Evolutionary conservation across 768 basidiomycete species (phyloP).

Genomic region (Tylopilus cervinicoccineus): DNA sequence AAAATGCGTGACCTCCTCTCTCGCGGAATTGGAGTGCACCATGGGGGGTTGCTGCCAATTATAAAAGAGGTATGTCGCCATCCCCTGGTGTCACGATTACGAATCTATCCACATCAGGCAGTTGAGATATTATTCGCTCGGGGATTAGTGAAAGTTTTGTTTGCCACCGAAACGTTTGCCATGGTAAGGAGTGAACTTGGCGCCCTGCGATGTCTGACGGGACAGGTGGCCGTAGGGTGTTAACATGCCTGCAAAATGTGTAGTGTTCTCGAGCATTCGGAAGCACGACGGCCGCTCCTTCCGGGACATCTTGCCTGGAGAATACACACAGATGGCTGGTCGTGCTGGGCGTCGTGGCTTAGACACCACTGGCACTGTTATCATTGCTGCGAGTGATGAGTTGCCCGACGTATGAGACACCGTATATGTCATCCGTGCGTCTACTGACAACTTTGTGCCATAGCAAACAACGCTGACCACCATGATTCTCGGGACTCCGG

Average conservation of each 20-base stretch:
- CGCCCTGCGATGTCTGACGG: slow-evolving; percentile 9
- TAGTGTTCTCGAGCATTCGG: slow-evolving; percentile 91
- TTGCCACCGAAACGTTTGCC: slow-evolving; percentile 98
- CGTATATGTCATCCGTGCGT: background rate
- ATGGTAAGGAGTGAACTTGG: slow-evolving; percentile 59
- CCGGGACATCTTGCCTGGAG: slow-evolving; percentile 85
- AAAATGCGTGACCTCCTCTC: slow-evolving; percentile 86
- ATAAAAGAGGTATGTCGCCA: slow-evolving; percentile 81
- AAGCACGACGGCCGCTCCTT: slow-evolving; percentile 95
- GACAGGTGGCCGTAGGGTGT: slow-evolving; percentile 63
- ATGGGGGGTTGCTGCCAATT: slow-evolving; percentile 92
- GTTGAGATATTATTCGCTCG: slow-evolving; percentile 96
- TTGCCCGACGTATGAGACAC: slow-evolving; percentile 70
- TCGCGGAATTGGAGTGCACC: slow-evolving; percentile 95
- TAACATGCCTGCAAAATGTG: slow-evolving; percentile 98
- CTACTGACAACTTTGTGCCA: background rate
- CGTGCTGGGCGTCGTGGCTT: slow-evolving; percentile 95
- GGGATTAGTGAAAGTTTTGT: slow-evolving; percentile 92
- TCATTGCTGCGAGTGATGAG: slow-evolving; percentile 80
- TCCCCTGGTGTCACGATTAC: background rate
- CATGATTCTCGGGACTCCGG: slow-evolving; percentile 95
- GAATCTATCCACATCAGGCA: slow-evolving; percentile 46
- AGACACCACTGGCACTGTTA: slow-evolving; percentile 92
- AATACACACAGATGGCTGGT: slow-evolving; percentile 99
- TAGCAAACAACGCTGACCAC: slow-evolving; percentile 72